A percentile compares a stretch with the other conserved stretches of the same genome.
Evolutionary conservation across 2,329 filamentous ascomycete genomes (phyloP).

Genomic region (Ploettnerulaceae sp.): DNA sequence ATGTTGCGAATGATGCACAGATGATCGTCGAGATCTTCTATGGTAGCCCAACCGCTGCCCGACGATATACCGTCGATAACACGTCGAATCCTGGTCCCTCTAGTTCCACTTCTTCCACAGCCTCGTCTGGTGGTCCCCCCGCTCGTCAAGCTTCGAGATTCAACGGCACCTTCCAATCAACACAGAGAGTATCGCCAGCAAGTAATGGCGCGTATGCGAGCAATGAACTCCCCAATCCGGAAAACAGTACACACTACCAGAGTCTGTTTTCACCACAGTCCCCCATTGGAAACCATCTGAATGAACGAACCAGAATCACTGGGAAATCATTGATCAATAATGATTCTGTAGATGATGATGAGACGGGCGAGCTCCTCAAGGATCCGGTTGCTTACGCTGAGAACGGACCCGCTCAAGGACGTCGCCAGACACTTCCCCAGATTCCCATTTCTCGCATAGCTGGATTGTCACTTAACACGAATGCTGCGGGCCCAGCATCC

Average conservation of each 20-base stretch:
- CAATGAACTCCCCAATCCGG: slow-evolving; percentile 56
- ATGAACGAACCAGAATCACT: slow-evolving; percentile 53
- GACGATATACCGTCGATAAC: slow-evolving; percentile 50
- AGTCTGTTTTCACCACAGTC: slow-evolving; percentile 69
- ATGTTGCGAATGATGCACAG: slow-evolving; percentile 45
- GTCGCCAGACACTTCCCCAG: slow-evolving; percentile 67
- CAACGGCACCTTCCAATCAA: slow-evolving; percentile 53
- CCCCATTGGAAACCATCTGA: slow-evolving; percentile 65
- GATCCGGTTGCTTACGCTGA: slow-evolving; percentile 71
- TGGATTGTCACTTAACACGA: slow-evolving; percentile 68
- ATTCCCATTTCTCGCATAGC: slow-evolving; percentile 65
- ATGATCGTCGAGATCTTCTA: slow-evolving; percentile 55
- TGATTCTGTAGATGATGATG: slow-evolving; percentile 63
- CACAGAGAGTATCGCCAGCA: slow-evolving; percentile 45
- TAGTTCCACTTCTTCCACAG: slow-evolving; percentile 39
- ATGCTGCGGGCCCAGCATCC: slow-evolving; percentile 39
- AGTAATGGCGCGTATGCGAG: slow-evolving; percentile 49
- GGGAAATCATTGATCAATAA: slow-evolving; percentile 71
- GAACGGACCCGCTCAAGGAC: slow-evolving; percentile 53
- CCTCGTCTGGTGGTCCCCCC: slow-evolving; percentile 32
- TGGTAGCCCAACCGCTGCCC: slow-evolving; percentile 33
- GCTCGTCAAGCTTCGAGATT: slow-evolving; percentile 43
- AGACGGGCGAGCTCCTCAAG: slow-evolving; percentile 66
- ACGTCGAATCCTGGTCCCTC: slow-evolving; percentile 40
- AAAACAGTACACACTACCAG: slow-evolving; percentile 50